Evolutionary conservation across 139 green algal genomes (phyloP), one percentile per base, ranked within the genome.

Genomic region (Chlamydomonas sp.): DNA sequence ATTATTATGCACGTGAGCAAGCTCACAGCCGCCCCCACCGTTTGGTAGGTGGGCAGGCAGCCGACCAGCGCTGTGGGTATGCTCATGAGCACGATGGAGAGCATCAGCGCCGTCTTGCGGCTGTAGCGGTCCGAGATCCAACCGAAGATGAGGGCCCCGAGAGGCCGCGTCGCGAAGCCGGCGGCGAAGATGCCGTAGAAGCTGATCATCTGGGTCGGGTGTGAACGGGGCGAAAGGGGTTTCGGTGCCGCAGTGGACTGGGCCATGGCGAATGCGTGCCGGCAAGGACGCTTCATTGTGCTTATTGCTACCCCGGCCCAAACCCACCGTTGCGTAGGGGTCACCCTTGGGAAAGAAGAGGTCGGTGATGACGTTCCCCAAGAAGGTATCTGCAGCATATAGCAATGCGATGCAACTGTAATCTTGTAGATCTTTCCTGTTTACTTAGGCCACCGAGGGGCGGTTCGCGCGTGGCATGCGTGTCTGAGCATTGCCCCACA

Each of bases 1-100:
- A 49, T 49, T 49, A 49, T 49, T 0, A 49, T 49, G 31, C 31
- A 49, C 31, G 31, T 49, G 31, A 49, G 31, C 31, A 49, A 49
- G 31, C 31, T 49, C 31, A 49, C 31, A 49, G 31, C 31, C 66
- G 12, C 7, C 78, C 78, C 62, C 77, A 86, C 89, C 85, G 89
- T 80, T 9, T 82, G n/a, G 81, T 90, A 93, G 16, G 90, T 91
- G 31, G 90, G 90, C 49, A 93, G 86, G 79, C 90, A 93, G 57
- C 90, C 90, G 61, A 91, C 83, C 61, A 93, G 84, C 7, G 80
- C 77, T 5, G 90, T 93, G 76, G 90, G 90, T 18, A 93, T 58
- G 74, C 74, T 59, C 90, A 93, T 93, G 20, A 88, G 3, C 72
- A 89, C 81, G 74, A 93, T 91, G 79, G 57, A 77, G 62, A 78